Evolutionary conservation across 306 rosid genomes (phyloP).

Genomic region (Rosa lucieae): DNA sequence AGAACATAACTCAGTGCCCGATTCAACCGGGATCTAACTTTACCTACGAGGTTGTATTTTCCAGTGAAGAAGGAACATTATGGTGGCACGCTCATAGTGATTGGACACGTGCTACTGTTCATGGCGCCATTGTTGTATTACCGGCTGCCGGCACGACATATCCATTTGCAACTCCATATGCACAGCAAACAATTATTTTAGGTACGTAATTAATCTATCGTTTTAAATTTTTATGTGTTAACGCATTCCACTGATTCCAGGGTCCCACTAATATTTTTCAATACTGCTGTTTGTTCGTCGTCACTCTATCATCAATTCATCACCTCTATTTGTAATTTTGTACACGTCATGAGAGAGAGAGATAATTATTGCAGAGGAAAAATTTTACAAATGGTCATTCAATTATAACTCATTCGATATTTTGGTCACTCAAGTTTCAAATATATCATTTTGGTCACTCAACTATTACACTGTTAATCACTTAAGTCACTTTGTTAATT

Average conservation of each 20-base stretch:
- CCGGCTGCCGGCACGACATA: constrained; percentile 6
- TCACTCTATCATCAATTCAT: background rate
- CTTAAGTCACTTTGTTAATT: too few species aligned
- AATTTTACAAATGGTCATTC: too few species aligned
- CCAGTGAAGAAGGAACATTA: constrained; percentile 24
- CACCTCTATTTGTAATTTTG: background rate
- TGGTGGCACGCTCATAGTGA: constrained; percentile 38
- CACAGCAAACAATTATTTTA: constrained; percentile 9
- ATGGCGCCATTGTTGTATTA: constrained; percentile 18
- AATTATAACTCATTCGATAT: too few species aligned
- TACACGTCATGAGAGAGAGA: background rate
- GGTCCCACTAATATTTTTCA: background rate
- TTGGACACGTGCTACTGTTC: constrained; percentile 30
- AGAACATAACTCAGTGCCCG: constrained; percentile 31
- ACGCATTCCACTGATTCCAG: background rate
- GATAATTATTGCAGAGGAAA: too few species aligned
- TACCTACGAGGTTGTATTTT: constrained; percentile 20
- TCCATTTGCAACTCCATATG: constrained; percentile 20
- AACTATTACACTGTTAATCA: too few species aligned
- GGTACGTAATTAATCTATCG: background rate
- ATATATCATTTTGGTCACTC: too few species aligned
- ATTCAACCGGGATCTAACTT: constrained; percentile 15
- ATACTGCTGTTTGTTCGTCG: background rate
- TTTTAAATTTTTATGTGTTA: background rate
- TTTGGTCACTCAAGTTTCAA: too few species aligned